Base-by-base conservation (phyloP, 768 basidiomycete species). In the Hirschioporus abietinus region DNA sequence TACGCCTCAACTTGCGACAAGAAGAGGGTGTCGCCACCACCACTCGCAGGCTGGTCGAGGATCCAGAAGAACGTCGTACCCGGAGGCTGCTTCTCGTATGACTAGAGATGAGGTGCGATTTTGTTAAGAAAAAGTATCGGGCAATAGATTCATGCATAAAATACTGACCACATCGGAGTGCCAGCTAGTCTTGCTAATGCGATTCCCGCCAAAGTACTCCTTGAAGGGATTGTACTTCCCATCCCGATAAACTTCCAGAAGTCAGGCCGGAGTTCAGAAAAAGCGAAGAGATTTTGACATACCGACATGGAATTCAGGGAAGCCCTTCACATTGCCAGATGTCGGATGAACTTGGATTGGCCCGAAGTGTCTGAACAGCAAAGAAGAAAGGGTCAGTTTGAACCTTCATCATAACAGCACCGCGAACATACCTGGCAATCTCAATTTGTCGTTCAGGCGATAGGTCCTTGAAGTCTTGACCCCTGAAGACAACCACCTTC, bases 401-500 rank as follows among this genome's bases (percentile, higher is more conserved):
- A 64, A 35, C 9, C 25, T 34, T 1, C 6, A 12, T 12, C 4
- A 12, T 10, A 17, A 2, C 18, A 23, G 12, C 34, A 0, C 17
- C 20, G 20, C 12, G 26, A 65, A 5, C 61, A 18, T 62, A 81
- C 82, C 74, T 78, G 7, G 82, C 81, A 36, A 85, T 80, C 70
- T 82, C 84, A 67, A 86, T 82, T 68, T 86, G 85, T 64, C 78
- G 73, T 42, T 86, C 83, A 10, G 83, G 78, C 0, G 76, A 75
- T n/a, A 86, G 67, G 68, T 86, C 84, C 75, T 85, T 86, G 76
- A 87, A 86, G 73, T 87, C 83, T 68, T 87, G 86, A 73, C 86
- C 81, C 25, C 86, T 81, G 79, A 86, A 85, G 6, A 86, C 63
- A 9, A 87, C 72, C 35, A 86, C 78, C 73, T 84, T 86, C 59